Evolutionary conservation across 106 monocot species (phyloP).

Genomic region (Dendrobium officinale): DNA sequence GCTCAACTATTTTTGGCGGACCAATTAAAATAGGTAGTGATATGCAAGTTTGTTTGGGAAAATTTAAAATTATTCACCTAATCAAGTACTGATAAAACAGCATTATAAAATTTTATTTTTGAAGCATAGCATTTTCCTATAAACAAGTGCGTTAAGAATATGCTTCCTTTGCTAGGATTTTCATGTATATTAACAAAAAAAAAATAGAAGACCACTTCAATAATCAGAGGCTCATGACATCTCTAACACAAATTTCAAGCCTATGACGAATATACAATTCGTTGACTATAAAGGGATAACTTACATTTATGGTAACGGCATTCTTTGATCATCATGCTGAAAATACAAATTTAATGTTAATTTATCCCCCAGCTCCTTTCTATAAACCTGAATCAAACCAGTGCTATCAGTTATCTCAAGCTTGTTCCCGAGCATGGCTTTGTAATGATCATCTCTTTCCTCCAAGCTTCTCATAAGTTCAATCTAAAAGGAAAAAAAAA

Average conservation of each 20-base stretch:
- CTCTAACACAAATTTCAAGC: neutral
- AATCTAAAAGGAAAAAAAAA: conserved; percentile 25
- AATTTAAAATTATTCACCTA: no score
- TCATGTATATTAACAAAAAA: neutral
- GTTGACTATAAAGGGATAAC: neutral
- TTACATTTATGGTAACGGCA: neutral
- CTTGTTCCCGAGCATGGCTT: conserved; percentile 54
- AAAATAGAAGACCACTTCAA: neutral
- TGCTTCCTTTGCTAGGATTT: no score
- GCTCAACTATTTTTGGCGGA: no score
- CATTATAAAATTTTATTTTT: no score
- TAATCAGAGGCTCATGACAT: neutral
- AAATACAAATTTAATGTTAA: conserved; percentile 16
- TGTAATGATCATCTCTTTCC: conserved; percentile 54
- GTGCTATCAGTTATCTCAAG: conserved; percentile 53
- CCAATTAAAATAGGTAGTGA: no score
- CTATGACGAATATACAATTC: neutral
- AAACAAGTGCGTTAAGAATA: no score
- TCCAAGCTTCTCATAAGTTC: conserved; percentile 49
- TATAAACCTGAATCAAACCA: conserved; percentile 81
- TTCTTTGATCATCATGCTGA: neutral
- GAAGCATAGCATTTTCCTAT: no score
- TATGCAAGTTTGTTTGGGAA: no score
- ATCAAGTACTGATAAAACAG: no score
- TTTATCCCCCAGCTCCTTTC: conserved; percentile 59